Percentiles rank a stretch among this genome's conserved stretches.
These are phyloP conservation scores for Arthrobotrys entomopaga DNA, from an alignment of 2,329 filamentous ascomycete species.

Conservation along the genomic window DNA sequence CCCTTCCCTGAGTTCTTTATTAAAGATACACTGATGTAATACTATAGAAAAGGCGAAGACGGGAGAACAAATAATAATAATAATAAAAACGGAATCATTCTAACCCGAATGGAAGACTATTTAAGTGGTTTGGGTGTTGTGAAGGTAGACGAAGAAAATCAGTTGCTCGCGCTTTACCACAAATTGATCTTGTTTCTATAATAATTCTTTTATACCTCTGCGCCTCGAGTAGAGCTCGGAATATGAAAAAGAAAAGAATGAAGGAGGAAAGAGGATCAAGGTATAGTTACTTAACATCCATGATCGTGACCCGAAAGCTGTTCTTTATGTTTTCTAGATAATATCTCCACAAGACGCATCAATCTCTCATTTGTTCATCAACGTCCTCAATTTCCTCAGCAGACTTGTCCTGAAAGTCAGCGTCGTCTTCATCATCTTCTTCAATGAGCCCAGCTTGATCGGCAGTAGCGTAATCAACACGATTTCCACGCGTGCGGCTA, in stretches of 20 bases:
- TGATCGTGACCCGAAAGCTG: too few species aligned
- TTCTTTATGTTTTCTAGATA: neutral
- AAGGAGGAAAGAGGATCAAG: too few species aligned
- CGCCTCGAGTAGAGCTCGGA: constrained; percentile 10
- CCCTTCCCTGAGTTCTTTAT: too few species aligned
- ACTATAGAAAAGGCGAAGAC: too few species aligned
- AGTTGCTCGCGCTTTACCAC: too few species aligned
- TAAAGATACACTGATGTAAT: too few species aligned
- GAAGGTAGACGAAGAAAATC: neutral
- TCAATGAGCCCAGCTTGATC: constrained; percentile 28
- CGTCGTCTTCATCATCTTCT: constrained; percentile 41
- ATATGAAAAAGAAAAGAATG: neutral
- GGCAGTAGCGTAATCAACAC: constrained; percentile 27
- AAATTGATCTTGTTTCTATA: neutral
- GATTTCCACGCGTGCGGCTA: constrained; percentile 24
- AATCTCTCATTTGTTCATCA: constrained; percentile 44
- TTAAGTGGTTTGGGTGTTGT: too few species aligned
- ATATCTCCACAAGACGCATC: neutral
- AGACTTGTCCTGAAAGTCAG: constrained; percentile 34
- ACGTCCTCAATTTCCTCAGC: neutral
- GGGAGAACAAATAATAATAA: too few species aligned
- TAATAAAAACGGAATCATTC: too few species aligned
- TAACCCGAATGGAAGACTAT: too few species aligned
- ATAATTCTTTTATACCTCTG: constrained; percentile 15
- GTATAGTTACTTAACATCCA: too few species aligned